A percentile compares a stretch with the other conserved stretches of the same genome.
phyloP scores from a whole-genome alignment of 495 filamentous ascomycete genomes.

The Bombardia bombarda region DNA sequence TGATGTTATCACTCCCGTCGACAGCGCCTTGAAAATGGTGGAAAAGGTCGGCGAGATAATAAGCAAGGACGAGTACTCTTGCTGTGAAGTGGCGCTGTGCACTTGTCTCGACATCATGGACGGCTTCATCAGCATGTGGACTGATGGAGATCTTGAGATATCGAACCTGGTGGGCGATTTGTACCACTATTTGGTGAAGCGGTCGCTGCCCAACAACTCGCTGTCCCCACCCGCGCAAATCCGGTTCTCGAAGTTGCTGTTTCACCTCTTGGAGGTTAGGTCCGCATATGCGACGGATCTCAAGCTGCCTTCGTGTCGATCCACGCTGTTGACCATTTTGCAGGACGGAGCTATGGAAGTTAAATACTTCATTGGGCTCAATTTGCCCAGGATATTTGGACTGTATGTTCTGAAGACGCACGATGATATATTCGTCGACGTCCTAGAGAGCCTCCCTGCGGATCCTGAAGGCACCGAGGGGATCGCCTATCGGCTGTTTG shows the following conservation, averaged over 20 bases:
- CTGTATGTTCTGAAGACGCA: slow-evolving; percentile 70
- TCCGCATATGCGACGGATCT: slow-evolving; percentile 51
- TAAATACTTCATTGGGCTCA: slow-evolving; percentile 63
- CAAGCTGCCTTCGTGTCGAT: slow-evolving; percentile 58
- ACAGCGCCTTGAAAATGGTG: slow-evolving; percentile 37
- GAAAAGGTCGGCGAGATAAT: slow-evolving; percentile 49
- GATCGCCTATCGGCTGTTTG: slow-evolving; percentile 73
- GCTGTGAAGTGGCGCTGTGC: slow-evolving; percentile 68
- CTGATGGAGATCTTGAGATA: slow-evolving; percentile 44
- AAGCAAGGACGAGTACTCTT: slow-evolving; percentile 52
- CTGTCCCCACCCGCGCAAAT: slow-evolving; percentile 62
- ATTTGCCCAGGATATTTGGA: slow-evolving; percentile 69
- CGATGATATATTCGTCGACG: slow-evolving; percentile 71
- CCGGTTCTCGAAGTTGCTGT: slow-evolving; percentile 56
- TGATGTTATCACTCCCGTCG: slow-evolving; percentile 31
- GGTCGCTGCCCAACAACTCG: slow-evolving; percentile 51
- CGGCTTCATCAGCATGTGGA: slow-evolving; percentile 58
- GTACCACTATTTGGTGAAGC: slow-evolving; percentile 71
- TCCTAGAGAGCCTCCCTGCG: slow-evolving; percentile 62
- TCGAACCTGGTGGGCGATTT: slow-evolving; percentile 57
- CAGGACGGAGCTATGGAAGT: slow-evolving; percentile 58
- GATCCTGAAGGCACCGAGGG: slow-evolving; percentile 68
- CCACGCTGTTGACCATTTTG: slow-evolving; percentile 66
- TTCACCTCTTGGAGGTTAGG: slow-evolving; percentile 55
- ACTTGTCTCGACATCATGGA: slow-evolving; percentile 64